A percentile compares a stretch with the other conserved stretches of the same genome.
Conservation (phyloP, 192 early-diverging fungal genomes). For the Entrophospora sp. region DNA sequence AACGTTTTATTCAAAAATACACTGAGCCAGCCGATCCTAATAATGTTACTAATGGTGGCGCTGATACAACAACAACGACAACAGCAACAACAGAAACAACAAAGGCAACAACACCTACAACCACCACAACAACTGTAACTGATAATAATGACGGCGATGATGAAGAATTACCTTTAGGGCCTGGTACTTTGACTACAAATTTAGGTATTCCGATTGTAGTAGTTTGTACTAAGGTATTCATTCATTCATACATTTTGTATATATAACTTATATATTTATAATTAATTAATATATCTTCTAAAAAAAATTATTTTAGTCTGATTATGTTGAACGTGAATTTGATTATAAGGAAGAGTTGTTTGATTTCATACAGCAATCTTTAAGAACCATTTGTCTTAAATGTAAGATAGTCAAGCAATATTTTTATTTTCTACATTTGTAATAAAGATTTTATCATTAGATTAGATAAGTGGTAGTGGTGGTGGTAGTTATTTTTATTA, state of each 20-base stretch:
- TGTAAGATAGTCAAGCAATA: conserved; percentile 53
- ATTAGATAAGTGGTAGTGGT: too few species aligned
- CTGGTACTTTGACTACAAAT: conserved; percentile 76
- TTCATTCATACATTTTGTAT: too few species aligned
- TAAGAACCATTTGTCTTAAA: conserved; percentile 84
- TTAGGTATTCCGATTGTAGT: conserved; percentile 84
- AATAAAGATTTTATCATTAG: too few species aligned
- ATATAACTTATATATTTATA: too few species aligned
- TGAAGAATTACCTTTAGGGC: conserved; percentile 55
- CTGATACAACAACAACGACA: too few species aligned
- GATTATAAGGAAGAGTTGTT: conserved; percentile 89
- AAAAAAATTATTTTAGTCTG: conserved; percentile 41
- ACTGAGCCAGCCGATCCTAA: conserved; percentile 49
- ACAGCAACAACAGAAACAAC: too few species aligned
- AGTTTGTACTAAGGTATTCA: conserved; percentile 73
- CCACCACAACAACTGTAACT: conserved; percentile 24
- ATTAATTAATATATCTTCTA: too few species aligned
- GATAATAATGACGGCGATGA: conserved; percentile 40
- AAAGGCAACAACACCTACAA: too few species aligned
- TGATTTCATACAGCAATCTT: conserved; percentile 89
- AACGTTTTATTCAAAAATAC: conserved; percentile 64
- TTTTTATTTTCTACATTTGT: too few species aligned
- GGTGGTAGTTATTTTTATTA: too few species aligned
- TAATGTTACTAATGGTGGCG: too few species aligned
- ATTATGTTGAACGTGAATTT: conserved; percentile 71